phyloP scores from a whole-genome alignment of 2,329 filamentous ascomycete species.

The Neofusicoccum sp. region DNA sequence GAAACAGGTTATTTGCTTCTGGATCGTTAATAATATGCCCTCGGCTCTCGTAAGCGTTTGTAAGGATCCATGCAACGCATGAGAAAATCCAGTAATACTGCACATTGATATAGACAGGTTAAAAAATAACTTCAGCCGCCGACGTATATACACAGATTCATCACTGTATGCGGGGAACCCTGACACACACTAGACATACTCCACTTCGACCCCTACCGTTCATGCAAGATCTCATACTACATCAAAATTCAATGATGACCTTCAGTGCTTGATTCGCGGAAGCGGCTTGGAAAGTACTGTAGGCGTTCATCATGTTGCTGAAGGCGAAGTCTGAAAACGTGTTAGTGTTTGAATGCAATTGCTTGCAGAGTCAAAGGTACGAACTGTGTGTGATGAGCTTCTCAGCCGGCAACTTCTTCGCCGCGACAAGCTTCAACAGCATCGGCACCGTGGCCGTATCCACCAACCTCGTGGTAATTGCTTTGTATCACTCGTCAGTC shows the following conservation, averaged over 20 bases:
- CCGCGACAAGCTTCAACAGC: conserved; percentile 47
- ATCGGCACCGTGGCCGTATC: conserved; percentile 51
- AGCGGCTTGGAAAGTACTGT: conserved; percentile 44
- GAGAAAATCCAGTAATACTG: no score
- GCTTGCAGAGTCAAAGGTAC: not conserved
- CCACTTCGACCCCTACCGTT: not conserved
- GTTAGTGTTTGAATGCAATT: not conserved
- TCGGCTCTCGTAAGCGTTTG: no score
- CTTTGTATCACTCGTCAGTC: conserved; percentile 23
- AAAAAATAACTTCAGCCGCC: not conserved
- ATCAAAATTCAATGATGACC: conserved; percentile 41
- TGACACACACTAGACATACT: not conserved
- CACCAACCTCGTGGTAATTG: conserved; percentile 50
- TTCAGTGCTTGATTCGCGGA: conserved; percentile 46
- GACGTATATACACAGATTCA: not conserved
- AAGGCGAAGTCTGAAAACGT: conserved; percentile 37
- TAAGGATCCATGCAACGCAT: no score
- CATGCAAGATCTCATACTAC: not conserved
- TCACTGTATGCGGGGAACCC: not conserved
- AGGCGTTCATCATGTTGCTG: conserved; percentile 45
- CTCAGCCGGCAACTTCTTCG: conserved; percentile 43
- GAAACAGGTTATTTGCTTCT: no score
- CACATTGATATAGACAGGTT: no score
- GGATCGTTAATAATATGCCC: no score
- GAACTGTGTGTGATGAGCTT: conserved; percentile 46